Conservation (phyloP, 2,329 filamentous ascomycete species). For the Exophiala bonariae region DNA sequence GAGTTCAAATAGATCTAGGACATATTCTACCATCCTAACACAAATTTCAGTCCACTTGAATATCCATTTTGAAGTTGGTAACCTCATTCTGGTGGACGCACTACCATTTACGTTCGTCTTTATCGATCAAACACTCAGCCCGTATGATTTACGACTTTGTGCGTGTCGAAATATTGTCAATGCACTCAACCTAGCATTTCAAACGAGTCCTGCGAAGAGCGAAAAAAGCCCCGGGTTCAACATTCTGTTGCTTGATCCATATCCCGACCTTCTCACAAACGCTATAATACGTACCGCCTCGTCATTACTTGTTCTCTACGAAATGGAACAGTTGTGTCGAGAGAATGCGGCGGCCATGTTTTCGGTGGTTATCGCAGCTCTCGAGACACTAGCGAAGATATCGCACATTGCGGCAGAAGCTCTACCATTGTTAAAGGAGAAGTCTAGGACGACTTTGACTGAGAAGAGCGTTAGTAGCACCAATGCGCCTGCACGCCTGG, state of each 20-base stretch:
- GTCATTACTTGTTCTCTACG: slow-evolving; percentile 3
- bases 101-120: neutral
- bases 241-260: slow-evolving; percentile 7
- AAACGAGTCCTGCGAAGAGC: neutral
- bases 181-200: slow-evolving; percentile 2
- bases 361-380: slow-evolving; percentile 2
- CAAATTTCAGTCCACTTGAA: slow-evolving; percentile 2
- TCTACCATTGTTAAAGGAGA: slow-evolving; percentile 1
- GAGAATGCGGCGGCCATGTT: slow-evolving; percentile 3
- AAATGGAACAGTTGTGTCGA: neutral
- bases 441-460: neutral
- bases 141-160: slow-evolving; percentile 6
- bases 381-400: slow-evolving; percentile 1
- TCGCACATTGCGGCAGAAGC: slow-evolving; percentile 6
- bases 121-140: slow-evolving; percentile 1
- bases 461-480: neutral
- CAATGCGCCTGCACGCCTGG: neutral
- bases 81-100: slow-evolving; percentile 6
- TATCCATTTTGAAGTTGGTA: slow-evolving; percentile 7
- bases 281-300: slow-evolving; percentile 5
- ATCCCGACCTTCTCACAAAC: slow-evolving; percentile 3
- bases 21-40: neutral
- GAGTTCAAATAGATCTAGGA: neutral
- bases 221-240: neutral
- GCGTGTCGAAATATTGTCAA: slow-evolving; percentile 4